Evolutionary conservation across 768 basidiomycete genomes (phyloP), one percentile per base, ranked within the genome.

Genomic region (Russula foetens): DNA sequence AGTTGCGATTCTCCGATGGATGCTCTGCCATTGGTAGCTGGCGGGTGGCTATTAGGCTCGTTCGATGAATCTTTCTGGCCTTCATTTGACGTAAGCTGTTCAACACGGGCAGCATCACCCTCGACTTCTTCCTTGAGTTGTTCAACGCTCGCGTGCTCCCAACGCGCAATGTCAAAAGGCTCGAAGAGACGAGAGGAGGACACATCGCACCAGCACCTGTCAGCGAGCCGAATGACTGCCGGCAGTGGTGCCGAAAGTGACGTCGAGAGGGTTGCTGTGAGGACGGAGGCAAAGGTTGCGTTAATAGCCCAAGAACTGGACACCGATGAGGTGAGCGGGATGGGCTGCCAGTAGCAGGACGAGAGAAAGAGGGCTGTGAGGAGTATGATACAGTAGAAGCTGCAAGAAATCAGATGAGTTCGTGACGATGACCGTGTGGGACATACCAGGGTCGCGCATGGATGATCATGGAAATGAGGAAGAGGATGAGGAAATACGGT

Each of bases 301-400:
- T 89, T 80, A 67, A 85, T 84, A 48, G 80, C 76, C 86, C 86
- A 90, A 11, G 88, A 85, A 19, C 69, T 70, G 14, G 82, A 79
- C 59, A 92, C 82, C 0, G 79, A 76, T 28, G 79, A 82, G 62
- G 84, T 80, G 49, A 84, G 71, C 24, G 85, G 81, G 58, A 90
- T 82, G 31, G 92, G 88, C 63, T 89, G 88, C 91, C 91, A 92
- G 72, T 92, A 92, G 71, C 91, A 93, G 19, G 91, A 88, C 17
- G 91, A 88, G 62, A 90, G 77, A 70, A 91, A 92, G 51, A 92
- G 79, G n/a, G 90, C 87, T 0, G 83, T 79, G 15, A 93, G 82
- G 23, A 93, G 79, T 24, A 90, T 78, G 56, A 93, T 86, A 77
- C 91, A 93, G 71, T 93, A 93, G 71, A 92, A 90, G 68, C 91